Base-by-base conservation (phyloP, 768 basidiomycete genomes). In the Russula virescens region DNA sequence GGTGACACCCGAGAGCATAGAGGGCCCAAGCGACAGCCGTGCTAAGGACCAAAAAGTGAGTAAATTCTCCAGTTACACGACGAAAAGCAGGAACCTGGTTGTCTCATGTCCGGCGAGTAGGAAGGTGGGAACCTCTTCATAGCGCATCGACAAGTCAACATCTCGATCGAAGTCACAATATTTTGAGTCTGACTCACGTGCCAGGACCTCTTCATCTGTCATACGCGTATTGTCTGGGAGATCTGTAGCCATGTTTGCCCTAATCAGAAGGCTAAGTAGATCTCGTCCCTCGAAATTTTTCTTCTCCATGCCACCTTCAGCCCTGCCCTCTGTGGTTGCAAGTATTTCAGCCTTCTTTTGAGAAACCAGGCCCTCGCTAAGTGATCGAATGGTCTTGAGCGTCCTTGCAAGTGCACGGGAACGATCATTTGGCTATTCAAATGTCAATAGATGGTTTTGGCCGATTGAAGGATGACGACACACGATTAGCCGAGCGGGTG, bases 311-410 rank as follows among this genome's bases (percentile, higher is more conserved):
- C 23, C 43, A 21, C 53, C 58, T 2, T 51, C 34, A 19, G 31
- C 56, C 25, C 26, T 28, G 5, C 19, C 16, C 35, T 21, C 21
- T 25, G 23, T 28, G 18, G 56, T 63, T 10, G 61, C 61, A 10
- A 68, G 49, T 18, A 75, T 65, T 11, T 71, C 73, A 8, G 65
- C 69, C 69, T 85, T 86, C 67, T 83, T 86, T 9, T 81, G 76
- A 6, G 64, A 61, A n/a, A 85, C 63, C 8, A 87, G 73, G 35
- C 81, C 73, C 18, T 68, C 68, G 5, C 83, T 86, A 54, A 88
- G 81, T 10, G 78, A 74, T 18, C 67, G 60, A 75, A 85, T 85
- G 0, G 76, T 80, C 1, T 61, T 66, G 35, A 73, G 71, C 5
- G 81, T 77, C 5, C 55, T 61, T 25, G 56, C 53, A 23, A 72